phyloP scores from a whole-genome alignment of 495 filamentous ascomycete genomes.

The Penicillium parvum region DNA sequence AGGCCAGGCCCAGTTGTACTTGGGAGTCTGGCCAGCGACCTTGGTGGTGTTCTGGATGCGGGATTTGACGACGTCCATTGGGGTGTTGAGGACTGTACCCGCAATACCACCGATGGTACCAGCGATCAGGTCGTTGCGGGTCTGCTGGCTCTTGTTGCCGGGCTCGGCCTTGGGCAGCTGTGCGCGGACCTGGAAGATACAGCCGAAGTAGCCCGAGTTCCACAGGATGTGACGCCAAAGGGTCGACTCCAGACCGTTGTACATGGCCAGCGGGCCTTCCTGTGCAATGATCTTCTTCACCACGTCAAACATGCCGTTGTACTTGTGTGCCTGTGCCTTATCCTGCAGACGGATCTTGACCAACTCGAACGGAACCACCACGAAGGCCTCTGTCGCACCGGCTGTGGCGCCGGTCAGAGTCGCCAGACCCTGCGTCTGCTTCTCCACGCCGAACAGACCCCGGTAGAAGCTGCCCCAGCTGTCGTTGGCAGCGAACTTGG shows the following conservation, averaged over 20 bases:
- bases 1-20: conserved; percentile 98
- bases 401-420: conserved; percentile 90
- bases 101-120: conserved; percentile 85
- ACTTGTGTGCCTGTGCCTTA: conserved; percentile 88
- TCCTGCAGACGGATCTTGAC: conserved; percentile 97
- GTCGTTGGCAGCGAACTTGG: conserved; percentile 98
- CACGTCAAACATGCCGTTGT: conserved; percentile 89
- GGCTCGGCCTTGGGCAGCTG: conserved; percentile 69
- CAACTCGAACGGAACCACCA: conserved; percentile 91
- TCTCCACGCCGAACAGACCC: conserved; percentile 68
- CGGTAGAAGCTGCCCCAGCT: conserved; percentile 94
- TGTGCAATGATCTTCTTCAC: conserved; percentile 77
- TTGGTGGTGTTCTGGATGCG: conserved; percentile 91
- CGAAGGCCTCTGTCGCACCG: conserved; percentile 92
- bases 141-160: conserved; percentile 70
- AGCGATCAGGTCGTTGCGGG: conserved; percentile 80
- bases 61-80: conserved; percentile 96
- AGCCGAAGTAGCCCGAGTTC: conserved; percentile 98
- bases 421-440: conserved; percentile 88
- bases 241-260: conserved; percentile 94
- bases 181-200: conserved; percentile 90
- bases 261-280: conserved; percentile 84
- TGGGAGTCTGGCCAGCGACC: conserved; percentile 70
- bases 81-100: conserved; percentile 92
- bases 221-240: conserved; percentile 96